A percentile compares a stretch with the other conserved stretches of the same genome.
Evolutionary conservation across 257 asterid genomes (phyloP).

Genomic region (Solanum sitiens): DNA sequence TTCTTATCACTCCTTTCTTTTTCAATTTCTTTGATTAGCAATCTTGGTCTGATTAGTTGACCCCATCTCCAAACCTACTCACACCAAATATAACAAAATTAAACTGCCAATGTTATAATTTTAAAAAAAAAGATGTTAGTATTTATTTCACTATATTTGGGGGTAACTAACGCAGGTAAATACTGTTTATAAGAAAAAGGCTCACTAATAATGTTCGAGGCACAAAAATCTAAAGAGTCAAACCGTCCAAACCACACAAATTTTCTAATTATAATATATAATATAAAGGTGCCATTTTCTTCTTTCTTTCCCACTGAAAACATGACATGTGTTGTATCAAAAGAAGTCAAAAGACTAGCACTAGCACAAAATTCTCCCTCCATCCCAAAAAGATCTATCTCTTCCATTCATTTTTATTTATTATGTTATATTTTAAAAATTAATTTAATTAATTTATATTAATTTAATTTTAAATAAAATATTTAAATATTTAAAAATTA

Average conservation of each 20-base stretch:
- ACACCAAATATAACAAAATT: neutral
- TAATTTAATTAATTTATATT: too few relatives aligned
- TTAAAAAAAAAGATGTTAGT: too few relatives aligned
- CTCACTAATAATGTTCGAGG: neutral
- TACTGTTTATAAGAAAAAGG: neutral
- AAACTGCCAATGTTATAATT: neutral
- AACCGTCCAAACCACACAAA: neutral
- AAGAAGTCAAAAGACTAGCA: neutral
- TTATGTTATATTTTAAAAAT: too few relatives aligned
- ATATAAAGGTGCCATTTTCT: neutral
- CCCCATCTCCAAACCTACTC: neutral
- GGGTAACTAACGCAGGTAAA: neutral
- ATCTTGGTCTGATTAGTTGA: neutral
- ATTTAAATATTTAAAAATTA: too few relatives aligned
- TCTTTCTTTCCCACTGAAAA: neutral
- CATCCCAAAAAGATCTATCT: neutral
- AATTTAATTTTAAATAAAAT: too few relatives aligned
- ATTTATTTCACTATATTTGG: neutral
- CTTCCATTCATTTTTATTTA: too few relatives aligned
- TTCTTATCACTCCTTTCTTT: neutral
- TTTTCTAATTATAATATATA: neutral
- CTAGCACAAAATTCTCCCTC: neutral
- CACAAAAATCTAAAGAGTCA: neutral
- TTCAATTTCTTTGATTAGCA: neutral
- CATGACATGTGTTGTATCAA: neutral